Percentiles rank a stretch among this genome's conserved stretches.
These are phyloP conservation scores for Eragrostis nindensis DNA, from an alignment of 176 grass and related monocot genomes.

Conservation along the genomic window DNA sequence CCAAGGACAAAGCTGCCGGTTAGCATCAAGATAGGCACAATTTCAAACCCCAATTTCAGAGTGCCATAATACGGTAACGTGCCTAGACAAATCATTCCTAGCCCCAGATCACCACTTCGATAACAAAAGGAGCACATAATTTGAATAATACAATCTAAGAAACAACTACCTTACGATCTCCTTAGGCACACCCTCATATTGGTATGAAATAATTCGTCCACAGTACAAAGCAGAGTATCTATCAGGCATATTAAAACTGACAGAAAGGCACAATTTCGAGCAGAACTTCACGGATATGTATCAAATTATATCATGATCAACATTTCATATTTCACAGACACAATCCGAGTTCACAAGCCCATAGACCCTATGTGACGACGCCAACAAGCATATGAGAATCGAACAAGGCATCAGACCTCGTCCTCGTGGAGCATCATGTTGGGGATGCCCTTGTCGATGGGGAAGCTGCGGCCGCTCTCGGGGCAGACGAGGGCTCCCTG, in stretches of 20 bases:
- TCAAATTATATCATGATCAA: conserved; percentile 13
- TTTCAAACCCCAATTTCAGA: not conserved
- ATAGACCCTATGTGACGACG: conserved; percentile 12
- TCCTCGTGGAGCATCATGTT: conserved; percentile 99
- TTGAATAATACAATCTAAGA: not conserved
- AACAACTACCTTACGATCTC: not conserved
- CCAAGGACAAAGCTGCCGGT: not conserved
- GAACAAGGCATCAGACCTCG: conserved; percentile 53
- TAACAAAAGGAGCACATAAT: not conserved
- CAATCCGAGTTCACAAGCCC: not conserved
- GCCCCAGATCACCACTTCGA: not conserved
- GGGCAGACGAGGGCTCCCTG: conserved; percentile 89
- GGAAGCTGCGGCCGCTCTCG: conserved; percentile 73
- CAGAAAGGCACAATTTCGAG: not conserved
- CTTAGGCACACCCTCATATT: not conserved
- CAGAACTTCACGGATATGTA: conserved; percentile 7
- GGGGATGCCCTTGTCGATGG: conserved; percentile 91
- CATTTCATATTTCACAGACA: conserved; percentile 32
- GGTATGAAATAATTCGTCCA: not conserved
- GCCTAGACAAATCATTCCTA: not conserved
- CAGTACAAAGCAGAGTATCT: not conserved
- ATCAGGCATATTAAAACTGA: not conserved
- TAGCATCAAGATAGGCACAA: not conserved
- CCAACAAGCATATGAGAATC: not conserved
- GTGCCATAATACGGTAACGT: not conserved